Base-by-base conservation (phyloP, 805 yeast genomes). In the Komagataella mondaviorum region DNA sequence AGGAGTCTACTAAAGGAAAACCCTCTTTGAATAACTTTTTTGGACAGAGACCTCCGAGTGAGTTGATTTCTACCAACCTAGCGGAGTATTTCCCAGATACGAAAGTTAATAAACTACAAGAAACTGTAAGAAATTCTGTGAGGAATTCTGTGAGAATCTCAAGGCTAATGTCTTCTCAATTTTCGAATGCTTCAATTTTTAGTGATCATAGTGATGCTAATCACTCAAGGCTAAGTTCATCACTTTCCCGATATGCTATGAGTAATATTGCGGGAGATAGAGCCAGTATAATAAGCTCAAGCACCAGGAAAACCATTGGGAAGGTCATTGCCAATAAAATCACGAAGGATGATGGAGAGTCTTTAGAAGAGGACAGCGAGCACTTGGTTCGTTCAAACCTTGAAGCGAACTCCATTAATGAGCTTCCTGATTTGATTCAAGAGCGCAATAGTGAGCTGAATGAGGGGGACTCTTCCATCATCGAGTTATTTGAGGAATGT, bases 11-110 rank as follows among this genome's bases (percentile, higher is more conserved):
- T 20, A 22, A 18, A 46, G 30, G 48, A 20, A 46, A 46, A 4
- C 39, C 36, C 2, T 46, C 48, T 7, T 18, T 50, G 18, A 45
- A 47, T 16, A 50, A 70, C 51, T 75, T 86, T 53, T 83, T 83
- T 64, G 95, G 95, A 22, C 96, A 88, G 64, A 74, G 99, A 60
- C 99, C 99, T 6, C 90, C 98, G 1, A 83, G 93, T 54, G 95
- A 88, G 61, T 76, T 90, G 58, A 93, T 91, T 54, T 87, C 97
- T 1, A 81, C 90, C 1, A 88, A 91, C 60, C 70, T 91, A 56
- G 83, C 89, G 1, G 96, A 90, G 55, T 91, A 87, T 64, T 93
- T 93, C 72, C 99, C 99, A 0, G 84, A 82, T 45, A 82, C 95
- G 0, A 82, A 79, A 22, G 77, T 80, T 50, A 72, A 76, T 47